phyloP scores from a whole-genome alignment of 1,284 basidiomycete genomes.

The Mycosarcoma maydis region DNA sequence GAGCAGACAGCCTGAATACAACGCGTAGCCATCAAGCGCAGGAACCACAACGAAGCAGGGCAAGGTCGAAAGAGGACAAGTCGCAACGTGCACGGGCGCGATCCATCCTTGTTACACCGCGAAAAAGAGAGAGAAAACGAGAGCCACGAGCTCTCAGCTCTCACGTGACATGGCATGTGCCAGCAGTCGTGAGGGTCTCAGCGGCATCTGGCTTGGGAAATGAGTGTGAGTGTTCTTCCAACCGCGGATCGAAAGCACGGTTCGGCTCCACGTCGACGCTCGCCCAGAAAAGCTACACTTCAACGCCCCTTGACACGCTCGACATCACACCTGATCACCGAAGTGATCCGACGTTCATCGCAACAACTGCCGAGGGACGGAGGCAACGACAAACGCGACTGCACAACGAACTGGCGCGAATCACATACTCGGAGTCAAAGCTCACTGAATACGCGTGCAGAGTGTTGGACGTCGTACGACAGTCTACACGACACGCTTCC shows the following conservation, averaged over 20 bases:
- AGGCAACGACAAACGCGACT: not conserved
- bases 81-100: too few relatives aligned
- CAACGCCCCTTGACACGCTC: slow-evolving; percentile 9
- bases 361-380: not conserved
- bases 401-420: not conserved
- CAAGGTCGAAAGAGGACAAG: too few relatives aligned
- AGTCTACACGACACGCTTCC: not conserved
- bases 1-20: too few relatives aligned
- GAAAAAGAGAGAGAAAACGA: too few relatives aligned
- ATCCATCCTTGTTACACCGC: too few relatives aligned
- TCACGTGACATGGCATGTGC: slow-evolving; percentile 21
- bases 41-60: too few relatives aligned
- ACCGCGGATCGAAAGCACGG: slow-evolving; percentile 13
- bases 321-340: not conserved
- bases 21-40: too few relatives aligned
- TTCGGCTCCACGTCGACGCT: slow-evolving; percentile 33
- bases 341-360: not conserved
- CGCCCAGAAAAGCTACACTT: not conserved
- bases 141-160: not conserved
- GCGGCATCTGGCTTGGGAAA: too few relatives aligned
- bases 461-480: not conserved
- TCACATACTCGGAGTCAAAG: not conserved
- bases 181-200: slow-evolving; percentile 26
- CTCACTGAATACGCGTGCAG: not conserved
- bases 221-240: slow-evolving; percentile 25